These are phyloP conservation scores for Daldinia sp. DNA, from an alignment of 2,329 filamentous ascomycete genomes.

Conservation along the genomic window DNA sequence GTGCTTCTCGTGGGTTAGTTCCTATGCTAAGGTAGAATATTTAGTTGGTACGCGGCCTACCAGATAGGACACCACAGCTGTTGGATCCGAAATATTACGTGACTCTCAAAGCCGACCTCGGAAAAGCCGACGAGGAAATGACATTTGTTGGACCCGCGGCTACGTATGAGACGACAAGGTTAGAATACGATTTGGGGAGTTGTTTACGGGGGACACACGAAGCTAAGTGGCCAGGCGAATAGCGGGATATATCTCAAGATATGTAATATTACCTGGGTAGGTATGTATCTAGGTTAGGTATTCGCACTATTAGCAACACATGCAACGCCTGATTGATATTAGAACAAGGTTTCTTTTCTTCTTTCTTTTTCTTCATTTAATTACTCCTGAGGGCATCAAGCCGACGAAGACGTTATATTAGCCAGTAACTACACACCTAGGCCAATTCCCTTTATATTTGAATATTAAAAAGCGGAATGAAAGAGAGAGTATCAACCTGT, in stretches of 20 bases:
- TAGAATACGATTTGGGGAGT: conserved; percentile 44
- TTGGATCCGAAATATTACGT: conserved; percentile 39
- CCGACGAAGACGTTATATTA: no score
- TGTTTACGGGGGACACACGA: conserved; percentile 43
- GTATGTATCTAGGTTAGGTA: no score
- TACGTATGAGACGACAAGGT: conserved; percentile 41
- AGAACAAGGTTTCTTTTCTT: no score
- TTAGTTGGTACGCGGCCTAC: conserved; percentile 37
- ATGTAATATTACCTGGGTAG: no score
- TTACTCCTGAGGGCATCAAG: no score
- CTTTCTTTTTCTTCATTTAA: no score
- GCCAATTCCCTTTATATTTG: no score
- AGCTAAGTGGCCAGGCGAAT: conserved; percentile 40
- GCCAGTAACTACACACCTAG: no score
- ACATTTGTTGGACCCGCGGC: conserved; percentile 44
- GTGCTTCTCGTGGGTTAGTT: not conserved
- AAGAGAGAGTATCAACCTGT: no score
- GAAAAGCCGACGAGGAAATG: conserved; percentile 43
- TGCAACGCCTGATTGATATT: no score
- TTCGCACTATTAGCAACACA: no score
- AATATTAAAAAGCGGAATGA: no score
- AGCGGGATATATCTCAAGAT: not conserved
- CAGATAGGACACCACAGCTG: conserved; percentile 39
- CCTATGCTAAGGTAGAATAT: conserved; percentile 22
- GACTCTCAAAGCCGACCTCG: conserved; percentile 41